phyloP scores from a whole-genome alignment of 768 basidiomycete genomes.

The Rhodotorula babjevae region DNA sequence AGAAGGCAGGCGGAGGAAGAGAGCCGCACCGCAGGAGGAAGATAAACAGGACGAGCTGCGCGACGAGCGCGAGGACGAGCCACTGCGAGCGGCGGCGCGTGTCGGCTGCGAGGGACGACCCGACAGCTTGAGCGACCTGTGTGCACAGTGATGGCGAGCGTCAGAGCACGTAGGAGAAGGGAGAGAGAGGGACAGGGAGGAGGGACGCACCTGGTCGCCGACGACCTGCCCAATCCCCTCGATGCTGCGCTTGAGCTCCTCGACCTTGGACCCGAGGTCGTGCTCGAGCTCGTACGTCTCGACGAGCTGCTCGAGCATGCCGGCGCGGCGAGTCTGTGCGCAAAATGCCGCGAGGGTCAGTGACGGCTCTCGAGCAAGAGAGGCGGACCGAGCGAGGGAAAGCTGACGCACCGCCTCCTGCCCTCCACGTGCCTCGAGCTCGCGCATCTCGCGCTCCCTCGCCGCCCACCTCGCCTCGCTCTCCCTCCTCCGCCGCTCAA shows the following conservation, averaged over 20 bases:
- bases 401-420: background rate
- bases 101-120: background rate
- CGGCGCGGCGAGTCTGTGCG: background rate
- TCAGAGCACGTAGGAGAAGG: background rate
- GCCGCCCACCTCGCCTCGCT: constrained; percentile 6
- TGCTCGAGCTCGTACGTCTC: constrained; percentile 23
- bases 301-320: background rate
- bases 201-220: constrained; percentile 19
- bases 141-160: no score
- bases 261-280: constrained; percentile 19
- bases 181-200: background rate
- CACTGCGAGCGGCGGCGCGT: constrained; percentile 1
- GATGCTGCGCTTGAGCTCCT: constrained; percentile 27
- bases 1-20: background rate
- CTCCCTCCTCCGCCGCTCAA: constrained; percentile 14
- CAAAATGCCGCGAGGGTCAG: no score
- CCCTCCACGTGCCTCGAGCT: background rate
- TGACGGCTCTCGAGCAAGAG: no score
- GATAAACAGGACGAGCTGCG: constrained; percentile 22
- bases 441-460: constrained; percentile 16
- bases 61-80: constrained; percentile 13
- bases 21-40: constrained; percentile 20
- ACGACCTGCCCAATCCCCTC: constrained; percentile 22
- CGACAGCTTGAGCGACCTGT: constrained; percentile 24
- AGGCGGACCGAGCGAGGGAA: background rate